phyloP scores from a whole-genome alignment of 306 rosid genomes.

The Calophaca sinica region DNA sequence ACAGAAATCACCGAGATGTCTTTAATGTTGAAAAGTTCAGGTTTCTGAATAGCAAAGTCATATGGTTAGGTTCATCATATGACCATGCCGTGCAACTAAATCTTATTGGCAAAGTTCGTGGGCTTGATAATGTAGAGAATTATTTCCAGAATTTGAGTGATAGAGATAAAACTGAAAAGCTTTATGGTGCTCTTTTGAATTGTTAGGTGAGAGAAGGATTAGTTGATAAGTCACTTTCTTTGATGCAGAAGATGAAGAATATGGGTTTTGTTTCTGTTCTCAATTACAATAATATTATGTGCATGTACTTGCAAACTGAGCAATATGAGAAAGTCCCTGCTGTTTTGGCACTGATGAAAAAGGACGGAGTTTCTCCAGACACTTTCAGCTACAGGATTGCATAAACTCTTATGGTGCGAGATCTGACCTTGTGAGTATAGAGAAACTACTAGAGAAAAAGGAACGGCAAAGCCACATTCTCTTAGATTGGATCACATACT shows the following conservation, averaged over 20 bases:
- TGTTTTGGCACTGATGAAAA: slow-evolving; percentile 64
- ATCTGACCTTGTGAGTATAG: slow-evolving; percentile 62
- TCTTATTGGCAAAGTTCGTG: slow-evolving; percentile 69
- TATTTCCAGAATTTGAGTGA: slow-evolving; percentile 64
- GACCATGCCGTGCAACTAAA: slow-evolving; percentile 70
- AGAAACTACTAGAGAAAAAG: slow-evolving; percentile 67
- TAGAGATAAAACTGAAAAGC: slow-evolving; percentile 52
- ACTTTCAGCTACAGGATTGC: slow-evolving; percentile 69
- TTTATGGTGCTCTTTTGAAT: slow-evolving; percentile 70
- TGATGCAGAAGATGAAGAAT: slow-evolving; percentile 71
- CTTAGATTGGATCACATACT: slow-evolving; percentile 60
- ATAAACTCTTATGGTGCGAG: slow-evolving; percentile 62
- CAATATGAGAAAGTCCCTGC: slow-evolving; percentile 68
- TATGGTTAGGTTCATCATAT: slow-evolving; percentile 48
- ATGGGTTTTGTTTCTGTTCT: slow-evolving; percentile 64
- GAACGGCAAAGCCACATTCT: slow-evolving; percentile 54
- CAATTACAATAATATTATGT: slow-evolving; percentile 68
- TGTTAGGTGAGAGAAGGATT: slow-evolving; percentile 75
- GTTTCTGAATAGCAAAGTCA: slow-evolving; percentile 53
- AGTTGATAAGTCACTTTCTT: slow-evolving; percentile 68
- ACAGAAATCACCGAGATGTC: no score
- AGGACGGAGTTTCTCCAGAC: slow-evolving; percentile 63
- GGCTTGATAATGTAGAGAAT: slow-evolving; percentile 66
- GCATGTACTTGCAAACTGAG: slow-evolving; percentile 55
- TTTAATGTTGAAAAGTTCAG: not conserved